Percentiles rank a stretch among this genome's conserved stretches.
Evolutionary conservation across 2,329 filamentous ascomycete species (phyloP).

Genomic region (Amauroascus niger): DNA sequence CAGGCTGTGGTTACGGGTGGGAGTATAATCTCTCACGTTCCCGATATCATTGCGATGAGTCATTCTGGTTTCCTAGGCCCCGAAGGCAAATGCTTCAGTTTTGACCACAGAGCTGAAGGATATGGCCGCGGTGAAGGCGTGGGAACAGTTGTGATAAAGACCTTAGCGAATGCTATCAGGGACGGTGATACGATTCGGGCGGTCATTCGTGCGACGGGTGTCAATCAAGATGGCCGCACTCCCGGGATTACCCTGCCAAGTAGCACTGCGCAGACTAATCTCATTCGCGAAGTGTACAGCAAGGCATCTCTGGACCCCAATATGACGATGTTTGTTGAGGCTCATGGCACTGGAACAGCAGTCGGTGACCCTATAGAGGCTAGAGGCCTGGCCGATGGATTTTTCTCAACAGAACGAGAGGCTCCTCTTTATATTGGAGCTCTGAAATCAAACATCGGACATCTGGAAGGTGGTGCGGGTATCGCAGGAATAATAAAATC

Average conservation of each 20-base stretch:
- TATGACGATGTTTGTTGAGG: constrained; percentile 11
- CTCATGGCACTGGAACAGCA: constrained; percentile 30
- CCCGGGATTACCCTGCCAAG: constrained; percentile 21
- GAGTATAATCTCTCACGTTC: constrained; percentile 13
- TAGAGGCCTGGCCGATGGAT: constrained; percentile 16
- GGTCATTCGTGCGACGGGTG: constrained; percentile 23
- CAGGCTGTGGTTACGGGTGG: constrained; percentile 15
- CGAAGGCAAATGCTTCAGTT: constrained; percentile 24
- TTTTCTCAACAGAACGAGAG: constrained; percentile 12
- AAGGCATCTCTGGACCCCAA: constrained; percentile 21
- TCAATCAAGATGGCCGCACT: constrained; percentile 22
- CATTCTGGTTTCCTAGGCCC: constrained; percentile 19
- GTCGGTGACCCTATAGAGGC: constrained; percentile 24
- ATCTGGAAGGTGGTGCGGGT: constrained; percentile 23
- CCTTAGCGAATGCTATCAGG: constrained; percentile 23
- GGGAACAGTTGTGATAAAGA: constrained; percentile 23
- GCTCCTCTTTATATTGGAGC: constrained; percentile 20
- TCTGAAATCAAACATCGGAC: constrained; percentile 25
- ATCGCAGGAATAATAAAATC: constrained; percentile 24
- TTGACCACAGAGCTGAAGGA: constrained; percentile 33
- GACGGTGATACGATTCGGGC: constrained; percentile 27
- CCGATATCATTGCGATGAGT: constrained; percentile 15
- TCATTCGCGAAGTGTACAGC: constrained; percentile 25
- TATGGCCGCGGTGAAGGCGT: constrained; percentile 36
- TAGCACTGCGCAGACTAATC: constrained; percentile 18